Evolutionary conservation across 306 rosid species (phyloP), one percentile per base, ranked within the genome.

Genomic region (Leucaena leucocephala): DNA sequence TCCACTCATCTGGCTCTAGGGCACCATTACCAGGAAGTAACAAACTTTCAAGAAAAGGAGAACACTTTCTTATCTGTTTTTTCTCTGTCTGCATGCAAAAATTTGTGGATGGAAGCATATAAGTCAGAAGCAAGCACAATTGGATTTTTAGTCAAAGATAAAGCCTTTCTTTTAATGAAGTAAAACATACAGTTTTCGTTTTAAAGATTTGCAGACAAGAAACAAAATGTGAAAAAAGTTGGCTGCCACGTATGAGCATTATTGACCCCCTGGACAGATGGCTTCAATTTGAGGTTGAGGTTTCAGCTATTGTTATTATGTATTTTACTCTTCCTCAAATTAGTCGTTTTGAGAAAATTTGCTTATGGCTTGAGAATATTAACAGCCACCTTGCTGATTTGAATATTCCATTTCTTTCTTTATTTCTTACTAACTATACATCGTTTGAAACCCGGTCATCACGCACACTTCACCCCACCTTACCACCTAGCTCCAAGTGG

Each of bases 41-140:
- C 19, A 88, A 90, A 76, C 93, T 88, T 88, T 92, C 97, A 27
- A 92, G 88, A 80, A 89, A 74, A 17, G 97, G 98, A n/a, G 95
- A 87, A 80, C 83, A 92, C 87, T 70, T 95, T 84, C 98, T 88
- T 80, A 86, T 81, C 83, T 79, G 84, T 61, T 77, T 5, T 76
- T 68, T 78, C 75, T 86, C 86, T 70, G 86, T 77, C 97, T 93
- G 74, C 68, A 85, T 49, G 73, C 67, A 66, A 68, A 71, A 22
- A 42, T 49, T 65, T 27, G 44, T 14, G 63, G 76, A 76, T 72
- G 62, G 46, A 73, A 68, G 3, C 36, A 46, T 45, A 40, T 10
- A 8, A 65, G 40, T 27, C 14, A 62, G 8, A 75, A 45, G 3
- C 21, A 70, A 45, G 74, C 22, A 69, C 12, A 70, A 70, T 70